Conservation (phyloP, 495 filamentous ascomycete genomes). For the Penicillium paradoxum region DNA sequence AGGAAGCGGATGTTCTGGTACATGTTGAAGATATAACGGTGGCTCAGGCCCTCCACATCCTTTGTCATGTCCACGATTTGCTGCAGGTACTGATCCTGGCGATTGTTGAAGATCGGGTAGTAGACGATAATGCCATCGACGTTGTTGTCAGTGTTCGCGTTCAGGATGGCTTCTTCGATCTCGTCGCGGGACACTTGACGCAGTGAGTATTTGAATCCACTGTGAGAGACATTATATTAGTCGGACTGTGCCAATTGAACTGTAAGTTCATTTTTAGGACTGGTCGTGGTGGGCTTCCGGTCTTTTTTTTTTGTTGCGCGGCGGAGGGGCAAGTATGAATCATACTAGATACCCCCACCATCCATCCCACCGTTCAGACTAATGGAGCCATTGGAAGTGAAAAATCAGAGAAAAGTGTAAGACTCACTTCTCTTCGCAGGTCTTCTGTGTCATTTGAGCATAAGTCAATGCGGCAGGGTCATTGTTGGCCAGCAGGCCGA, state of each 20-base stretch:
- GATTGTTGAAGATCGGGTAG: slow-evolving; percentile 90
- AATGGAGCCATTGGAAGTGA: slow-evolving; percentile 12
- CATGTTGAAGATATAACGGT: slow-evolving; percentile 97
- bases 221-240: slow-evolving; percentile 28
- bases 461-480: slow-evolving; percentile 91
- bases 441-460: slow-evolving; percentile 95
- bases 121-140: slow-evolving; percentile 97
- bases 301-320: slow-evolving; percentile 1
- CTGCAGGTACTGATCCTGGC: slow-evolving; percentile 89
- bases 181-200: slow-evolving; percentile 76
- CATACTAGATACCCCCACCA: slow-evolving; percentile 19
- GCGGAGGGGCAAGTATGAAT: slow-evolving; percentile 25
- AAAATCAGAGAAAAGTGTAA: slow-evolving; percentile 16
- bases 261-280: not conserved
- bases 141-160: slow-evolving; percentile 68
- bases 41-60: slow-evolving; percentile 93
- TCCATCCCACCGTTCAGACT: not conserved
- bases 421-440: slow-evolving; percentile 85
- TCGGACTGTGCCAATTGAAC: slow-evolving; percentile 1
- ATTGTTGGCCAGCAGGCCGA: slow-evolving; percentile 86
- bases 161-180: slow-evolving; percentile 79
- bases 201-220: slow-evolving; percentile 84
- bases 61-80: slow-evolving; percentile 86
- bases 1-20: slow-evolving; percentile 97
- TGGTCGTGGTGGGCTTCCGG: not conserved